Conservation (phyloP, 2,329 filamentous ascomycete genomes). For the Venturia pyrina region DNA sequence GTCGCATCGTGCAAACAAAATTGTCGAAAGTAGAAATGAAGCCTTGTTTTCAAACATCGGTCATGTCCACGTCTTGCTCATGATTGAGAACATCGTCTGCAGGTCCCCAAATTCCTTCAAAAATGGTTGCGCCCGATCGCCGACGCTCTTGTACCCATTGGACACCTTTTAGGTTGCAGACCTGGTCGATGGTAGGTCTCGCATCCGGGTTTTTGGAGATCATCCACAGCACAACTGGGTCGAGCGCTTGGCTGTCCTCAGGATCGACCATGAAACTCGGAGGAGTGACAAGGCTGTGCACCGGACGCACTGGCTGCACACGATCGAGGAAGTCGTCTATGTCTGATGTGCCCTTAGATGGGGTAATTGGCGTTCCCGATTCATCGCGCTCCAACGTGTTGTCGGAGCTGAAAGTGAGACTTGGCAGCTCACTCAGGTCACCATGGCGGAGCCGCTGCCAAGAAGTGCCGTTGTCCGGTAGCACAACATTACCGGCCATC, state of each 20-base stretch:
- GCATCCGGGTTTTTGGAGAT: constrained; percentile 63
- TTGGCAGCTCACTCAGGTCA: constrained; percentile 80
- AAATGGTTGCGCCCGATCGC: constrained; percentile 84
- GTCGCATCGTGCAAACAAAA: background rate
- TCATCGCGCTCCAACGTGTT: constrained; percentile 64
- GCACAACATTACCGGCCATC: constrained; percentile 84
- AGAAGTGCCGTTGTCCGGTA: constrained; percentile 83
- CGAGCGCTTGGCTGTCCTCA: constrained; percentile 62
- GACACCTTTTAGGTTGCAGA: constrained; percentile 64
- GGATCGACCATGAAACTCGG: constrained; percentile 84
- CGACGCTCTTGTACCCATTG: constrained; percentile 70
- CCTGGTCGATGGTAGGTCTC: constrained; percentile 64
- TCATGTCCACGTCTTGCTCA: constrained; percentile 49
- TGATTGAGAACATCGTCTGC: constrained; percentile 50
- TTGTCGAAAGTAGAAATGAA: background rate
- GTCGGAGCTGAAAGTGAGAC: constrained; percentile 69
- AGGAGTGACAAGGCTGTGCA: constrained; percentile 52
- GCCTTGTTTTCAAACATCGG: constrained; percentile 35
- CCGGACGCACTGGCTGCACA: constrained; percentile 13
- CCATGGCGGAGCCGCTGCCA: constrained; percentile 87
- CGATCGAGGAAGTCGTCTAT: constrained; percentile 18
- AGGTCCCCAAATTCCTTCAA: constrained; percentile 92
- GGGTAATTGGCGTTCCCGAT: constrained; percentile 50
- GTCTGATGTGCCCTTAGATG: constrained; percentile 25
- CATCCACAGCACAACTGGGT: constrained; percentile 80